Conservation (phyloP, 2,329 filamentous ascomycete genomes). For the Lachnellula arida region DNA sequence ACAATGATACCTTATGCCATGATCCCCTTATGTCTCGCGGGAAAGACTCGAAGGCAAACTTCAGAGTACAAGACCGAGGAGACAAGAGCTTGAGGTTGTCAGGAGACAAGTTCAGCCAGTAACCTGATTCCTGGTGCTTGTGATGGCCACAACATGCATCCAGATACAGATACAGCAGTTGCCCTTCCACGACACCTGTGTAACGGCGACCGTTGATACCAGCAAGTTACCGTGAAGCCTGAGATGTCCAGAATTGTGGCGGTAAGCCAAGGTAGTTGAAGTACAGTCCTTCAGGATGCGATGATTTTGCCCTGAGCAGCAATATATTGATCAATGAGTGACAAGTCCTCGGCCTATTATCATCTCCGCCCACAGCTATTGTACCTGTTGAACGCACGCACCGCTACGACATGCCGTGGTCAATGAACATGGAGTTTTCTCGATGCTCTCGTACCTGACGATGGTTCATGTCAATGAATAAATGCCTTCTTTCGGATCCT, state of each 20-base stretch:
- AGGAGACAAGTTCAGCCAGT: background rate
- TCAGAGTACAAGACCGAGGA: background rate
- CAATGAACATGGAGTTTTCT: background rate
- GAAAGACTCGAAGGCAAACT: background rate
- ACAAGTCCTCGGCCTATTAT: background rate
- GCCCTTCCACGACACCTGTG: slow-evolving; percentile 7
- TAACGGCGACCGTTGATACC: slow-evolving; percentile 1
- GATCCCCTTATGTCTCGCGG: background rate
- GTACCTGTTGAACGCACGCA: background rate
- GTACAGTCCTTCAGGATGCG: background rate
- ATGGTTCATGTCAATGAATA: too few species aligned
- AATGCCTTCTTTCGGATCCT: too few species aligned
- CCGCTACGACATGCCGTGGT: slow-evolving; percentile 9
- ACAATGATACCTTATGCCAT: background rate
- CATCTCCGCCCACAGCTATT: background rate
- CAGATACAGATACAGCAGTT: slow-evolving; percentile 8
- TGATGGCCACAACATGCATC: slow-evolving; percentile 2
- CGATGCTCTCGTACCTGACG: slow-evolving; percentile 8
- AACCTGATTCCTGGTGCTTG: slow-evolving; percentile 3
- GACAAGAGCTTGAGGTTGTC: background rate
- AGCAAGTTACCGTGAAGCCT: background rate
- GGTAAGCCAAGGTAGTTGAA: background rate
- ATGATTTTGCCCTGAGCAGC: background rate
- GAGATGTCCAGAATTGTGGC: background rate
- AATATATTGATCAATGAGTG: background rate